Conservation (phyloP, 805 yeast species). For the Vanderwaltozyma verrucispora region DNA sequence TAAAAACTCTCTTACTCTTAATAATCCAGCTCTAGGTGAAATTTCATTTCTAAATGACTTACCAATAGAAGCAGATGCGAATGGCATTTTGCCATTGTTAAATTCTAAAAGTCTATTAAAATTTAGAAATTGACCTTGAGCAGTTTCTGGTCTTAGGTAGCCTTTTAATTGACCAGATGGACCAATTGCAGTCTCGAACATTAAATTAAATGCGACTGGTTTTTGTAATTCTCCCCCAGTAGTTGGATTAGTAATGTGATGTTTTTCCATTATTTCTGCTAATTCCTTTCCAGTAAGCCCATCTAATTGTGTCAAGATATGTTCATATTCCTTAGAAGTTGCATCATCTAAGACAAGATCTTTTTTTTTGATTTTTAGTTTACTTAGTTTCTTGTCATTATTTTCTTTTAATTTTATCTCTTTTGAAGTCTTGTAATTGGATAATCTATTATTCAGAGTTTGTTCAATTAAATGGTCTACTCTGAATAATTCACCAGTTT, state of each 20-base stretch:
- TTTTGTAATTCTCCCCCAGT: slow-evolving; percentile 78
- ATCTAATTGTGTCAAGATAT: slow-evolving; percentile 84
- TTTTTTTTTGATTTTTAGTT: slow-evolving; percentile 92
- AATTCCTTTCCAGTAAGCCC: slow-evolving; percentile 89
- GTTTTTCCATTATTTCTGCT: slow-evolving; percentile 76
- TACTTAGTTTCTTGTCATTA: slow-evolving; percentile 86
- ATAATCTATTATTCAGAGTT: slow-evolving; percentile 88
- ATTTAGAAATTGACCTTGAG: slow-evolving; percentile 98
- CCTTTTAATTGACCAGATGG: slow-evolving; percentile 97
- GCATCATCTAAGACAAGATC: slow-evolving; percentile 78
- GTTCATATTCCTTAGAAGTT: slow-evolving; percentile 71
- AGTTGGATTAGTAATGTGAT: slow-evolving; percentile 83
- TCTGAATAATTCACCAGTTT: slow-evolving; percentile 96
- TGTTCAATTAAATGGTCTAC: slow-evolving; percentile 98
- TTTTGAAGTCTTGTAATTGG: slow-evolving; percentile 95
- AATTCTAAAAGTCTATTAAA: slow-evolving; percentile 87
- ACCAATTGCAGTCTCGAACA: slow-evolving; percentile 99
- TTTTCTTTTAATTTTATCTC: slow-evolving; percentile 65
- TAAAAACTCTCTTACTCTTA: slow-evolving; percentile 96
- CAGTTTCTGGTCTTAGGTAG: slow-evolving; percentile 96
- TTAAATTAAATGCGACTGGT: slow-evolving; percentile 91
- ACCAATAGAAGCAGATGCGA: slow-evolving; percentile 99
- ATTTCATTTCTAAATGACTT: slow-evolving; percentile 98
- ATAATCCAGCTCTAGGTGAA: slow-evolving; percentile 94
- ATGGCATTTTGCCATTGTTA: slow-evolving; percentile 95